phyloP scores from a whole-genome alignment of 805 yeast species.

The Metschnikowia baotianmanensis region DNA sequence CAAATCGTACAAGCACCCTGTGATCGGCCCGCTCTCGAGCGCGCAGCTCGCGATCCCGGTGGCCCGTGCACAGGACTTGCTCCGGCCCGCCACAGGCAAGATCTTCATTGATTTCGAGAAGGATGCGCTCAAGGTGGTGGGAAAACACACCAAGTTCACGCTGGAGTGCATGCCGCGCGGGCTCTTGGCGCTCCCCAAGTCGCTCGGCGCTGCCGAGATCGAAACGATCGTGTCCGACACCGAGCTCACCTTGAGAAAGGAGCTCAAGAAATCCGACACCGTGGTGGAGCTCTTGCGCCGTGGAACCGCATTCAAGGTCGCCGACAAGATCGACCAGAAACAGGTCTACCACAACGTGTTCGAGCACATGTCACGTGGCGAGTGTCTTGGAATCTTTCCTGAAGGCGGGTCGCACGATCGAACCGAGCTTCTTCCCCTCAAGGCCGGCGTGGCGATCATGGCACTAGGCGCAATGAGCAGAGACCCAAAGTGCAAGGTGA shows the following conservation, averaged over 20 bases:
- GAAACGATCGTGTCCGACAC: constrained; percentile 68
- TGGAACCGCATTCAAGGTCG: constrained; percentile 65
- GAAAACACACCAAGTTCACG: constrained; percentile 66
- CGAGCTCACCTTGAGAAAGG: constrained; percentile 64
- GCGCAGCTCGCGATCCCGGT: constrained; percentile 87
- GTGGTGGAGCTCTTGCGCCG: constrained; percentile 42
- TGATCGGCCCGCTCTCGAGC: constrained; percentile 75
- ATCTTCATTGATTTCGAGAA: constrained; percentile 52
- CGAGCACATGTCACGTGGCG: constrained; percentile 73
- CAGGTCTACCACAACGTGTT: constrained; percentile 82
- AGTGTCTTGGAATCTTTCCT: constrained; percentile 90
- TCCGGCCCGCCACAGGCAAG: constrained; percentile 63
- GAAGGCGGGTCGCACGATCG: constrained; percentile 99
- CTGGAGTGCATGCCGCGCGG: constrained; percentile 63
- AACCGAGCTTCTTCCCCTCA: constrained; percentile 84
- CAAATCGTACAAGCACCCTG: constrained; percentile 58
- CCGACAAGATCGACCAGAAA: constrained; percentile 83
- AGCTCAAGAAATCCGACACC: constrained; percentile 54
- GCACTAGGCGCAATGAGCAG: constrained; percentile 90
- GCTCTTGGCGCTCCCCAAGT: constrained; percentile 70
- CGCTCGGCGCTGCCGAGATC: constrained; percentile 74
- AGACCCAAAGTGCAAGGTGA: constrained; percentile 71
- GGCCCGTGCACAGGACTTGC: constrained; percentile 84
- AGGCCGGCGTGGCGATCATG: constrained; percentile 98
- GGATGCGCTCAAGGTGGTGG: constrained; percentile 56